Evolutionary conservation across 495 filamentous ascomycete species (phyloP).

Genomic region (Aspergillus kassunensis): DNA sequence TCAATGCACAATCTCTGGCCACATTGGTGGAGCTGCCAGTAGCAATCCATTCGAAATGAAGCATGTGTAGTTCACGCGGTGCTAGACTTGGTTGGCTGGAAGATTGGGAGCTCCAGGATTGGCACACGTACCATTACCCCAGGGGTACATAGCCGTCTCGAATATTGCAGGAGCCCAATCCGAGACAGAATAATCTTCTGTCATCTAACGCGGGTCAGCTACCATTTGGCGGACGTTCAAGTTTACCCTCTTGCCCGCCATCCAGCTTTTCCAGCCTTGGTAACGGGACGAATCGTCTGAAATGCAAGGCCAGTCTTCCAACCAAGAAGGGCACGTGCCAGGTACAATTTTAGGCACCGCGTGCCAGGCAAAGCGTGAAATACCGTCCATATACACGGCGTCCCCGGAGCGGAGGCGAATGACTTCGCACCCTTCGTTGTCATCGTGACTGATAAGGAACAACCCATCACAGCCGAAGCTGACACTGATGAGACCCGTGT

Average conservation of each 20-base stretch:
- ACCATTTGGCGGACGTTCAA: constrained; percentile 90
- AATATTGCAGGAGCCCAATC: background rate
- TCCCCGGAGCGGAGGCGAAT: constrained; percentile 74
- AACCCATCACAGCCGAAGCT: constrained; percentile 86
- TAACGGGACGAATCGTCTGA: constrained; percentile 39
- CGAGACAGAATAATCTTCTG: background rate
- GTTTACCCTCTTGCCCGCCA: constrained; percentile 80
- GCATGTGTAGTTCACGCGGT: no score
- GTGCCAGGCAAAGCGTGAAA: constrained; percentile 86
- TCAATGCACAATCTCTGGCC: no score
- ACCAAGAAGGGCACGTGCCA: constrained; percentile 68
- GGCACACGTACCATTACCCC: no score
- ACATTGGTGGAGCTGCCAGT: no score
- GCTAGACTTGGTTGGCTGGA: no score
- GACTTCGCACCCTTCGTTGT: constrained; percentile 47
- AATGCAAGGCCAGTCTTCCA: constrained; percentile 70
- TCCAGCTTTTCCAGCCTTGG: constrained; percentile 75
- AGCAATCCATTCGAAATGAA: no score
- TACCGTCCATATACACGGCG: constrained; percentile 75
- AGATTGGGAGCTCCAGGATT: no score
- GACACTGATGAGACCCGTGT: constrained; percentile 72
- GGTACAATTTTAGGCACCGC: constrained; percentile 79
- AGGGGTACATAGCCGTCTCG: no score
- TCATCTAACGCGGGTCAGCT: background rate
- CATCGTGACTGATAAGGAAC: constrained; percentile 53